Evolutionary conservation across 371 early-diverging fungal species (phyloP), one percentile per base, ranked within the genome.

Genomic region (Rhizopus stolonifer): DNA sequence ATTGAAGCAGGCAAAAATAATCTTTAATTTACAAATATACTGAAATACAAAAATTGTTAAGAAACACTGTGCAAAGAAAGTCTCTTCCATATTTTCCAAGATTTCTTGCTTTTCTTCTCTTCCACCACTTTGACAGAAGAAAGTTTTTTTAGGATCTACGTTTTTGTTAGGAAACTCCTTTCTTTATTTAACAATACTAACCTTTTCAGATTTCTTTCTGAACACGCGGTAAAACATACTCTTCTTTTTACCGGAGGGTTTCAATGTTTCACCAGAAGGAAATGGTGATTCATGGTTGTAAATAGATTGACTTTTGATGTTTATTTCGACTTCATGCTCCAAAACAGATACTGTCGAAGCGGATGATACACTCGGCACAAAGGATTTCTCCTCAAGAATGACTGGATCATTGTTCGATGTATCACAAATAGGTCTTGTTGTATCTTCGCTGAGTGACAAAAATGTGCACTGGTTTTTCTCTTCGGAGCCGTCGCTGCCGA

Each of bases 381-480:
- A n/a, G 4, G 4, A 4, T 36, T n/a, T 36, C 11, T n/a, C 14
- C 15, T n/a, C n/a, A 15, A 7, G 7, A 7, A 7, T 29, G 31
- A 29, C 31, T 36, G 14, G 36, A 14, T 36, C 36, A 29, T 29
- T 29, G 29, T 29, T 29, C 29, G 6, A 9, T 29, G 29, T 29
- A 11, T 29, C 29, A 9, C 29, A 11, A 29, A 9, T 29, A 9
- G 29, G 6, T 29, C 11, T 29, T 29, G 29, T 29, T 9, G 9
- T 11, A 4, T 36, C 36, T 36, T 36, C 36, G 36, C 36, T 36
- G 36, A 36, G 36, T 36, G 36, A 36, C 36, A 36, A 36, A 36
- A 36, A 36, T 8, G 36, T 4, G 15, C 36, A 36, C 36, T 36
- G 36, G 36, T 36, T 36, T 36, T 36, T 11, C 5, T 36, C 36